Conservation (phyloP, 257 asterid genomes). For the Solanum rostratum region DNA sequence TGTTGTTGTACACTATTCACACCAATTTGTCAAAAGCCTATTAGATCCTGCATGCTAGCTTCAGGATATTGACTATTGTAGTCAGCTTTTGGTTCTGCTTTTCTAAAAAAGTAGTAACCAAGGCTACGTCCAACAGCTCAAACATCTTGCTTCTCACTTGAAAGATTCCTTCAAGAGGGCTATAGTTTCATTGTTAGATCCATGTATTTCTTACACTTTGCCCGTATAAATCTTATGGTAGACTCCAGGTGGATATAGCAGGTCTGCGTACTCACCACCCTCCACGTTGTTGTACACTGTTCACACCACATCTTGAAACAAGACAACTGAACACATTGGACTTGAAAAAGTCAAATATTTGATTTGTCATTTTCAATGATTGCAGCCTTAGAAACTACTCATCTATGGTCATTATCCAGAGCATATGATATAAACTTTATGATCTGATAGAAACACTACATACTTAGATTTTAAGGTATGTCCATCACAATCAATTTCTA, state of each 20-base stretch:
- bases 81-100: not conserved
- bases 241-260: no score
- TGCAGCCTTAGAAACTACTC: not conserved
- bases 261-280: not conserved
- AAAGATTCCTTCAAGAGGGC: no score
- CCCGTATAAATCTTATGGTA: no score
- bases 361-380: not conserved
- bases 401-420: not conserved
- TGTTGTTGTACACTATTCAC: not conserved
- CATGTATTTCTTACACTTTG: no score
- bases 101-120: not conserved
- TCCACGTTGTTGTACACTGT: not conserved
- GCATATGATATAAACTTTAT: not conserved
- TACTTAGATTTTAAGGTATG: not conserved
- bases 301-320: not conserved
- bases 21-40: not conserved
- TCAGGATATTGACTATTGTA: not conserved
- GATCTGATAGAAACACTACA: not conserved
- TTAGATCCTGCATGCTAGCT: not conserved
- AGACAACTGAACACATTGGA: not conserved
- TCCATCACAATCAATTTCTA: not conserved
- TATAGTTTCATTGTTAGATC: no score
- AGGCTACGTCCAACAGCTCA: not conserved
- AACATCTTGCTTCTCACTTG: not conserved
- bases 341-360: not conserved